Percentiles rank a stretch among this genome's conserved stretches.
These are phyloP conservation scores for Podosphaera xanthii DNA, from an alignment of 2,329 filamentous ascomycete species.

Conservation along the genomic window DNA sequence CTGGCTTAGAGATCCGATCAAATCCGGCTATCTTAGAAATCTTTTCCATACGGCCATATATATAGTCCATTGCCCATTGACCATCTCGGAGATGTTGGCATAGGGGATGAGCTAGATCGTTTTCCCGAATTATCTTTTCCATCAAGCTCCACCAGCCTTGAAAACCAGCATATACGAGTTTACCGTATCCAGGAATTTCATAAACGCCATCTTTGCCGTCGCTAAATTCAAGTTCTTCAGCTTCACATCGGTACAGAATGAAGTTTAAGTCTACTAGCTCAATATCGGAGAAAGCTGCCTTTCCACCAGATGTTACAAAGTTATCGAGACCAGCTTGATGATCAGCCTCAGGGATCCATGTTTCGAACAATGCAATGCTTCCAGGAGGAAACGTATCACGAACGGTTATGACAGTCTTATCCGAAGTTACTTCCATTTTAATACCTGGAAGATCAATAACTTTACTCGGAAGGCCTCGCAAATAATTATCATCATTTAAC, in stretches of 20 bases:
- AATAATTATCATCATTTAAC: conserved; percentile 42
- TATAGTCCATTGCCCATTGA: conserved; percentile 81
- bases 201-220: conserved; percentile 71
- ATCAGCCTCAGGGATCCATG: conserved; percentile 76
- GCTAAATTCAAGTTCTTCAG: conserved; percentile 65
- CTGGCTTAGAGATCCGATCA: conserved; percentile 36
- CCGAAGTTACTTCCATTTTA: conserved; percentile 43
- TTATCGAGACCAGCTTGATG: conserved; percentile 65
- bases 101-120: conserved; percentile 78
- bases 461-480: conserved; percentile 67
- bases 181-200: conserved; percentile 60
- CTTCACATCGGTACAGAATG: conserved; percentile 72
- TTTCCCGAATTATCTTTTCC: conserved; percentile 62
- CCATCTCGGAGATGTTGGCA: conserved; percentile 84
- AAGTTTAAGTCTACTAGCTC: conserved; percentile 74
- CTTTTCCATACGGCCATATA: conserved; percentile 52
- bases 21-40: conserved; percentile 41
- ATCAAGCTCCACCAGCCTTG: conserved; percentile 96
- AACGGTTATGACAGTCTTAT: conserved; percentile 59
- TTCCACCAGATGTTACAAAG: conserved; percentile 63
- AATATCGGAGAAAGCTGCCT: conserved; percentile 52
- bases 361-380: conserved; percentile 87
- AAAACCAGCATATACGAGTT: conserved; percentile 82
- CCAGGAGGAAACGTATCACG: conserved; percentile 74
- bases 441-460: conserved; percentile 55